Evolutionary conservation across 306 rosid species (phyloP), one percentile per base, ranked within the genome.

Genomic region (Castanospermum australe): DNA sequence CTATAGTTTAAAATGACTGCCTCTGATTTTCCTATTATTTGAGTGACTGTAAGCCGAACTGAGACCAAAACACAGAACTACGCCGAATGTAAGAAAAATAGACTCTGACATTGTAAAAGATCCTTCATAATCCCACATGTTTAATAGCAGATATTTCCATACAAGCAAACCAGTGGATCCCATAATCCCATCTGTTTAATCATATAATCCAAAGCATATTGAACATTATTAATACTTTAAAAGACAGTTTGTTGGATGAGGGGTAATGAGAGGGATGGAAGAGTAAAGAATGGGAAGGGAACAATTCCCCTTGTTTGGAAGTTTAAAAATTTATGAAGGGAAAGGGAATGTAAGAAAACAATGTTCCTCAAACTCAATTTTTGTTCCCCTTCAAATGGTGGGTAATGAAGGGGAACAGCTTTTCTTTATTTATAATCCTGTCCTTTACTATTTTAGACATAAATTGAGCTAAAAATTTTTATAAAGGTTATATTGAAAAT

Each of bases 81-180:
- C 33, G 5, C 55, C 12, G 33, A 50, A 5, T 17, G 35, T 42
- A 61, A 32, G 32, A 30, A 61, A 10, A 44, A 12, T 55, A 32
- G 56, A 57, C 30, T 41, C 21, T 42, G 18, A 44, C 47, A 42
- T 60, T 15, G 41, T 60, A 6, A 64, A 39, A 41, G 35, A 22
- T 0, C 38, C 54, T 6, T 42, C 54, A n/a, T 18, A n/a, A n/a
- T n/a, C n/a, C n/a, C n/a, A n/a, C n/a, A n/a, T n/a, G n/a, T 38
- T 22, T 24, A 52, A 33, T 47, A 42, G 20, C 35, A 21, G 60
- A 32, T 33, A 59, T 36, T 65, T 17, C 8, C 2, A n/a, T 5
- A 51, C 32, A 17, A 3, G 74, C 36, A 81, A 67, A 42, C 74
- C 70, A 51, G 61, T 20, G 41, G 32, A 68, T 77, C 80, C 63